Base-by-base conservation (phyloP, 208 protist species). In the Entamoeba moshkovskii region DNA sequence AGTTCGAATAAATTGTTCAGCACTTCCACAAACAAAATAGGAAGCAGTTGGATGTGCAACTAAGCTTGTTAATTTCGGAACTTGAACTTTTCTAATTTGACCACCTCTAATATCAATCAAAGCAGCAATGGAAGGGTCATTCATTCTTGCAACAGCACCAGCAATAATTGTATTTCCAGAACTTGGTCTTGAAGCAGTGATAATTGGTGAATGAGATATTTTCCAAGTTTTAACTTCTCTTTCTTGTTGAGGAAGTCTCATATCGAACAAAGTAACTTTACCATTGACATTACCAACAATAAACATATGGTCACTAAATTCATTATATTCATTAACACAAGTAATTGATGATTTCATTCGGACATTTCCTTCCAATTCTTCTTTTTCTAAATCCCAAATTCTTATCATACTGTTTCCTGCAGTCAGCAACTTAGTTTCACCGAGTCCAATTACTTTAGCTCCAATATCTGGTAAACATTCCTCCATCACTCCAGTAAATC, bases 161-260 rank as follows among this genome's bases (percentile, higher is more conserved):
- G 59, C 59, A 73, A 73, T 73, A 22, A 73, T 33, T 38, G n/a
- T 73, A 73, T 73, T 73, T 73, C 59, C 59, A 29, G 59, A 73
- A 38, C 25, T 73, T 38, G 59, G 59, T 73, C 59, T 73, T 73
- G 59, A 73, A n/a, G 59, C 18, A 33, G 25, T 33, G 5, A 73
- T 73, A 73, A 73, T 33, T 73, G 59, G 59, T 73, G 59, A 73
- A 73, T 73, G 59, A 29, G 59, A 73, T 29, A 73, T 73, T 73
- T 73, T 73, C 59, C 59, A 73, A n/a, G 59, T 73, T 33, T 73
- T 73, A n/a, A 73, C 59, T 73, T 73, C 59, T 73, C 59, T 73
- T 73, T 73, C 59, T 73, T 73, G 59, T 73, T 3, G 59, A 38
- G 15, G 18, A n/a, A 22, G 22, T 33, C 59, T 22, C 59, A 73